Base-by-base conservation (phyloP, 148 eudicot genomes). In the Gaultheria prostrata region DNA sequence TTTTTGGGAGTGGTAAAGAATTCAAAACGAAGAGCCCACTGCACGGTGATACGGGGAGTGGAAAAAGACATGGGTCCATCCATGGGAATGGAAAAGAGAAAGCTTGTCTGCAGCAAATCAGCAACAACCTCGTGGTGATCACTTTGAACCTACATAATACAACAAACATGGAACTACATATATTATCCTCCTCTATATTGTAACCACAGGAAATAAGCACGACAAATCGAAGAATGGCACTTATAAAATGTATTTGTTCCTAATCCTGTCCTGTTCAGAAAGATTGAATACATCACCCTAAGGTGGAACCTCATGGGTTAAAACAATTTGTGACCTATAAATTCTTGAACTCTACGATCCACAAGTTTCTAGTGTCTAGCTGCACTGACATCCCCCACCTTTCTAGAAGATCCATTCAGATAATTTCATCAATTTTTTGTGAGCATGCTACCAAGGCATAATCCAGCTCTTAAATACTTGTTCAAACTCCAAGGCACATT, bases 51-150 rank as follows among this genome's bases (percentile, higher is more conserved):
- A 80, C 87, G 94, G n/a, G 94, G 93, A 61, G 99, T 94, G 76
- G 98, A 90, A 89, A 97, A 97, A 4, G 92, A 92, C 98, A 94
- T 97, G 12, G 99, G 99, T 57, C 99, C 99, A 78, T 97, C 99
- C 94, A 94, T 91, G 39, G 98, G 99, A 79, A 97, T 87, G 78
- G 98, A 94, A 83, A 97, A 97, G 50, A 93, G 91, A 83, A 97
- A 94, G 90, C 97, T 97, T 43, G 99, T 94, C 90, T 97, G 99
- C 59, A 97, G 83, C 88, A 97, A 86, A 86, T 97, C 98, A 43
- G 99, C 98, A 85, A 97, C 98, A 69, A 94, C 91, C 85, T 93
- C 98, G 57, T 97, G 93, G 84, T 90, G 95, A 89, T 97, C 99
- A 78, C 98, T 91, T 49, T 91, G 95, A 80, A 97, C 94, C 99